Conservation (phyloP, 208 protist genomes). For the Leishmania amazonensis region DNA sequence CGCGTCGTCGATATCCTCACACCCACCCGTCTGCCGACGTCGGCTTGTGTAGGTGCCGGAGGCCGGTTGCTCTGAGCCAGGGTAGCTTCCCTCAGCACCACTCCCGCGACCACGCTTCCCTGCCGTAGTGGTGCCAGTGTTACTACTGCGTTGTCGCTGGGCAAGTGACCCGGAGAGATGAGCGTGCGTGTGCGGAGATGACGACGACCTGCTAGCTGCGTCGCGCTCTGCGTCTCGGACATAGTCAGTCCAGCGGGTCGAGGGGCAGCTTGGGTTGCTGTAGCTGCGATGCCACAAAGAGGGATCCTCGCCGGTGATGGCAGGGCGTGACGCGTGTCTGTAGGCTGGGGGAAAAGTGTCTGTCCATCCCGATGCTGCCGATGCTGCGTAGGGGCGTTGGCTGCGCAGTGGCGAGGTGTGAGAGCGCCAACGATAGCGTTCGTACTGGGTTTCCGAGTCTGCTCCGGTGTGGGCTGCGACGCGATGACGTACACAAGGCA, state of each 20-base stretch:
- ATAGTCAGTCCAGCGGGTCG: conserved; percentile 49
- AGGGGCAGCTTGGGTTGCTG: conserved; percentile 21
- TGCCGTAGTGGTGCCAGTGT: neutral
- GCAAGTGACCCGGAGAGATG: conserved; percentile 2
- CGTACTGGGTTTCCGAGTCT: neutral
- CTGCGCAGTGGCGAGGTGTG: neutral
- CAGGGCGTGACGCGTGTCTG: neutral
- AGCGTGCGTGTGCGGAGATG: neutral
- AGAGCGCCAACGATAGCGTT: neutral
- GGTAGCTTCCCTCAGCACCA: neutral
- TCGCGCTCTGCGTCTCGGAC: conserved; percentile 27
- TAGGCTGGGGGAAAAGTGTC: neutral
- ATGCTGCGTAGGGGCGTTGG: conserved; percentile 1
- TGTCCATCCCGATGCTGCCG: conserved; percentile 3
- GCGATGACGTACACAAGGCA: neutral
- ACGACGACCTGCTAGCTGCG: neutral
- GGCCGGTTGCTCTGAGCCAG: neutral
- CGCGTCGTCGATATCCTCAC: conserved; percentile 24
- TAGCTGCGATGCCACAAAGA: neutral
- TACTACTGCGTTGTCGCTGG: neutral
- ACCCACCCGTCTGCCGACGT: neutral
- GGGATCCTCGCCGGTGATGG: neutral
- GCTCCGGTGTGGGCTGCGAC: neutral
- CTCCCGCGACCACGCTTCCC: too few species aligned
- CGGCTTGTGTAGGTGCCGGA: conserved; percentile 14